A percentile compares a stretch with the other conserved stretches of the same genome.
Conservation (phyloP, 257 asterid species). For the Solanum raphanifolium region DNA sequence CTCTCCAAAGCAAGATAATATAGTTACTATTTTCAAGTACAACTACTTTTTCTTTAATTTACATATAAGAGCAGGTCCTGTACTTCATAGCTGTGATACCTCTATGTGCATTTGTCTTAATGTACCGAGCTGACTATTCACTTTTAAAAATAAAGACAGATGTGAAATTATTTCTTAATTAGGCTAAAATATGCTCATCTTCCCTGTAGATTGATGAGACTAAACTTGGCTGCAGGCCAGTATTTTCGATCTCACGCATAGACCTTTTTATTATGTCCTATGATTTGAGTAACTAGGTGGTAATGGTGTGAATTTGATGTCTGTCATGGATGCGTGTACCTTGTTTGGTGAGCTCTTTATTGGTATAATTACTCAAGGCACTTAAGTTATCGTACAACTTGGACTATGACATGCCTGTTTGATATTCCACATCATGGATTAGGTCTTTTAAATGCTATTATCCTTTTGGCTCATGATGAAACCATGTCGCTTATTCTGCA, state of each 20-base stretch:
- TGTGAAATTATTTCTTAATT: not conserved
- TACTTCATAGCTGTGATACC: not conserved
- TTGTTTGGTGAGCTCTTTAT: not conserved
- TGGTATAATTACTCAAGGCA: not conserved
- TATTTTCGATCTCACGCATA: not conserved
- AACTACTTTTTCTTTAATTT: not conserved
- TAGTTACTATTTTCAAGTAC: not conserved
- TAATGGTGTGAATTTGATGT: not conserved
- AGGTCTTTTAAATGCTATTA: not conserved
- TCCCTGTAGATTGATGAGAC: not conserved
- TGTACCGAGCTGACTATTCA: not conserved
- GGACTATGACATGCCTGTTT: not conserved
- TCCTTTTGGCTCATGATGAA: not conserved
- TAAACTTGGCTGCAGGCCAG: not conserved
- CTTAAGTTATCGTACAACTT: not conserved
- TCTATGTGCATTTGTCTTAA: not conserved
- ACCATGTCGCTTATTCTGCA: not conserved
- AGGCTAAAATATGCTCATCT: not conserved
- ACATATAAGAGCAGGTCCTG: not conserved
- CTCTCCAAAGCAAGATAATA: not conserved
- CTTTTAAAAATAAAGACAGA: not conserved
- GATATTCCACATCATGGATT: not conserved
- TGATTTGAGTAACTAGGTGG: not conserved
- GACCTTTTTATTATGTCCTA: not conserved
- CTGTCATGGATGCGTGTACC: not conserved